Base-by-base conservation (phyloP, 2,329 filamentous ascomycete genomes). In the Cordyceps cateniannulata region DNA sequence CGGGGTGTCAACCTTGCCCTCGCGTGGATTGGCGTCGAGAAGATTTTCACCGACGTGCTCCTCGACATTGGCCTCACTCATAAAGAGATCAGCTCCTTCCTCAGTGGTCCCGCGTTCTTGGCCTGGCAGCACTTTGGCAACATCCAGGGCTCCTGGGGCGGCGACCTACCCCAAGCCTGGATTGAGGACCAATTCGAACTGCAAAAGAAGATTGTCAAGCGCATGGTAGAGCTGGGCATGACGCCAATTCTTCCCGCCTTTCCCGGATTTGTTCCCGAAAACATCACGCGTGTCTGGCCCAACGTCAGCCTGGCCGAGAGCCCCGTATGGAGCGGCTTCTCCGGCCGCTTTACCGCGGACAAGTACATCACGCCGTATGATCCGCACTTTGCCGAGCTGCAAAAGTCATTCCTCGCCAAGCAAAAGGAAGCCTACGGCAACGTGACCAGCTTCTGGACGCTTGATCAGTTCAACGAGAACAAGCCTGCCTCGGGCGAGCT, bases 41-140 rank as follows among this genome's bases (percentile, higher is more conserved):
- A 81, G 67, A 76, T 80, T 54, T 71, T 81, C 10, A 65, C 79
- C 4, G 76, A 81, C 8, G 73, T 78, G 7, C 81, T 81, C 64
- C 72, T 68, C 12, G 77, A 79, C 3, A 68, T 78, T 20, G 76
- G 77, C 8, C 71, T 82, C 42, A 73, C 71, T 0, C 69, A 78
- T 42, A 65, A 68, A 5, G 77, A 82, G 27, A 79, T 81, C 51
- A 55, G 70, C 1, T 67, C 72, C 1, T 82, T 79, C 66, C 70
- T 82, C 57, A 79, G 75, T 53, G 79, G 79, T 0, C 79, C 80
- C 1, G 78, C 79, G 0, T 82, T 81, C 60, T 77, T 79, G 61
- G 71, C 79, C 12, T 83, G 79, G 79, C 81, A 82, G 63, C 75
- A 78, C n/a, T 78, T 83, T 60, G 80, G 79, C 10, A 83, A 82